Evolutionary conservation across 2,329 filamentous ascomycete species (phyloP), one percentile per base, ranked within the genome.

Genomic region (Sclerotiophoma versabilis): DNA sequence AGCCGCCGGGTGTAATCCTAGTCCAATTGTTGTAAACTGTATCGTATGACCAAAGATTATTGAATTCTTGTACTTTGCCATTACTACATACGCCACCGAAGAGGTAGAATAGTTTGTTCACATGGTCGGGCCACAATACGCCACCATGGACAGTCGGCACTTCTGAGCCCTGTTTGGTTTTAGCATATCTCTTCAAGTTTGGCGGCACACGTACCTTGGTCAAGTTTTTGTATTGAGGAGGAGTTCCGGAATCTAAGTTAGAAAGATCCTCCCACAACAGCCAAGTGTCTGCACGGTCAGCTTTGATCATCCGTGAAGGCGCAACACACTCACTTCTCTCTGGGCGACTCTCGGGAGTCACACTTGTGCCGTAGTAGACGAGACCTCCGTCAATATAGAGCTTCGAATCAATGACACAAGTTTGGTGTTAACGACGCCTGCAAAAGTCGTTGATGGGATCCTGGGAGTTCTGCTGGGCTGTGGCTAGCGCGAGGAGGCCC

Each of bases 61-160:
- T 50, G 11, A 53, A 59, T 0, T 73, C 59, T 39, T 76, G 71
- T 0, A 80, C 79, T 1, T 73, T 51, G 19, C 30, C 26, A 4
- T 45, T 32, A 1, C 27, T 39, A 25, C 81, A 81, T 59, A 85
- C 81, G 36, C 84, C 84, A 20, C 84, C 85, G 60, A 81, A 87
- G 0, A 84, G 74, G 65, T 84, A 87, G 36, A 87, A 78, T n/a
- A 80, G 73, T 66, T 85, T 85, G 71, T 87, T 87, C 36, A 84
- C 75, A 9, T 77, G 70, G 66, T 87, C 84, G 5, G 78, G 75
- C 84, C 84, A 87, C 2, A 87, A 71, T 1, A 79, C 62, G 5
- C 77, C 77, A 20, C 77, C 74, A 42, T 65, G 63, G 7, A 80
- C 70, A 38, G 72, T 63, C 0, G 84, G 84, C 7, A 86, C 76